Conservation (phyloP, 306 rosid genomes). For the Cicer pinnatifidum region DNA sequence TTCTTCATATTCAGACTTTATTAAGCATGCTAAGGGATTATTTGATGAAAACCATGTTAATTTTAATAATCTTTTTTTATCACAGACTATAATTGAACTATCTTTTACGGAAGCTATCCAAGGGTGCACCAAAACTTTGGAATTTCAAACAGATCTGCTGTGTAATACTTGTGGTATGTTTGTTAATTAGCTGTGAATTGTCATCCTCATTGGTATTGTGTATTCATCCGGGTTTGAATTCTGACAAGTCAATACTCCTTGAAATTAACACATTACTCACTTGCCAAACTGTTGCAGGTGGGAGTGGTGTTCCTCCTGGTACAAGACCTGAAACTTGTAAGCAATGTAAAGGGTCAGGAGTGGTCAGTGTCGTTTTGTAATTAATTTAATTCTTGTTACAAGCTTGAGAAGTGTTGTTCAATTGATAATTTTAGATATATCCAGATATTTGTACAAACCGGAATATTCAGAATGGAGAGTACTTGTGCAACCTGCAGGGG, state of each 20-base stretch:
- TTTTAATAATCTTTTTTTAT: slow-evolving; percentile 39
- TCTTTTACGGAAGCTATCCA: slow-evolving; percentile 98
- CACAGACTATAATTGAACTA: slow-evolving; percentile 72
- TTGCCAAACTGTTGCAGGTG: slow-evolving; percentile 61
- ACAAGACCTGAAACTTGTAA: slow-evolving; percentile 89
- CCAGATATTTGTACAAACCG: slow-evolving; percentile 81
- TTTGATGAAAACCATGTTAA: slow-evolving; percentile 35
- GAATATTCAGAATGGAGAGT: slow-evolving; percentile 86
- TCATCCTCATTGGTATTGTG: slow-evolving; percentile 36
- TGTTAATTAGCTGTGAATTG: slow-evolving; percentile 29
- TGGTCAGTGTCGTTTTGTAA: slow-evolving; percentile 65
- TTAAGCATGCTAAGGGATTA: slow-evolving; percentile 28
- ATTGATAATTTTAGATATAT: slow-evolving; percentile 46
- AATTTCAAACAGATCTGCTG: slow-evolving; percentile 72
- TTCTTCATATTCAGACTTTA: slow-evolving; percentile 24
- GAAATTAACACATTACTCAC: slow-evolving; percentile 31
- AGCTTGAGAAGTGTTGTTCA: slow-evolving; percentile 33
- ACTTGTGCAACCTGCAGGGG: slow-evolving; percentile 80
- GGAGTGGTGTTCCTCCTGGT: slow-evolving; percentile 97
- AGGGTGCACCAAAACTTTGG: slow-evolving; percentile 78
- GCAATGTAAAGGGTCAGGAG: slow-evolving; percentile 94
- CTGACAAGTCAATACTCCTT: slow-evolving; percentile 13
- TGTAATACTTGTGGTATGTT: slow-evolving; percentile 88
- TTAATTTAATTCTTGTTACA: not conserved
- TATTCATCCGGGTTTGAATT: slow-evolving; percentile 23